These are phyloP conservation scores for Aeschynomene evenia DNA, from an alignment of 306 rosid genomes.

Conservation along the genomic window DNA sequence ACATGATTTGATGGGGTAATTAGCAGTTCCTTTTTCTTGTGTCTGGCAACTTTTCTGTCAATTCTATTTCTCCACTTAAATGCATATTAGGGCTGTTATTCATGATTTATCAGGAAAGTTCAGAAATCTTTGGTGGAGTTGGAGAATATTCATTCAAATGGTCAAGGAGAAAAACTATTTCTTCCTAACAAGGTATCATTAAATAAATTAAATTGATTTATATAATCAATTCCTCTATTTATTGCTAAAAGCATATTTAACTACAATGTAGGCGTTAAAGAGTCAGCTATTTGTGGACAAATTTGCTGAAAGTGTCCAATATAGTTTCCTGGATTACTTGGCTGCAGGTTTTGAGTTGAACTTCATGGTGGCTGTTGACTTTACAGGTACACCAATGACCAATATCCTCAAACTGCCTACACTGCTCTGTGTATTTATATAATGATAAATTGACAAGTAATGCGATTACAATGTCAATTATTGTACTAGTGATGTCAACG, in stretches of 20 bases:
- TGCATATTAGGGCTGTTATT: conserved; percentile 14
- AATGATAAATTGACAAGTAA: background rate
- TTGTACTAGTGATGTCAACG: background rate
- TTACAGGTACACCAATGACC: conserved; percentile 51
- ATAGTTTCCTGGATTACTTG: conserved; percentile 78
- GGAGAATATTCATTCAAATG: conserved; percentile 54
- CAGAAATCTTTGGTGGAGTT: conserved; percentile 63
- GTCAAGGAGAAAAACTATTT: conserved; percentile 55
- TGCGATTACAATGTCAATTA: background rate
- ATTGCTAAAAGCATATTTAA: conserved; percentile 15
- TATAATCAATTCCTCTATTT: conserved; percentile 3
- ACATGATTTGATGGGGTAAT: conserved; percentile 79
- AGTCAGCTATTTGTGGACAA: conserved; percentile 70
- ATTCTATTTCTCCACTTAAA: conserved; percentile 13
- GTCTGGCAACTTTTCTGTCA: background rate
- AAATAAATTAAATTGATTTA: background rate
- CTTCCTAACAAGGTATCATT: conserved; percentile 54
- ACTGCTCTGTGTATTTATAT: background rate
- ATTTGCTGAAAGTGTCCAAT: conserved; percentile 55
- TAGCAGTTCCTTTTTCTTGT: conserved; percentile 8
- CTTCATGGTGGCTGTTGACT: conserved; percentile 84
- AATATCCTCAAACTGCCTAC: conserved; percentile 5
- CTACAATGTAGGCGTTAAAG: conserved; percentile 54
- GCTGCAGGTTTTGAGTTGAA: conserved; percentile 72
- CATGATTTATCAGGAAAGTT: conserved; percentile 53